These are phyloP conservation scores for Monilinia laxa DNA, from an alignment of 2,329 filamentous ascomycete species.

Conservation along the genomic window DNA sequence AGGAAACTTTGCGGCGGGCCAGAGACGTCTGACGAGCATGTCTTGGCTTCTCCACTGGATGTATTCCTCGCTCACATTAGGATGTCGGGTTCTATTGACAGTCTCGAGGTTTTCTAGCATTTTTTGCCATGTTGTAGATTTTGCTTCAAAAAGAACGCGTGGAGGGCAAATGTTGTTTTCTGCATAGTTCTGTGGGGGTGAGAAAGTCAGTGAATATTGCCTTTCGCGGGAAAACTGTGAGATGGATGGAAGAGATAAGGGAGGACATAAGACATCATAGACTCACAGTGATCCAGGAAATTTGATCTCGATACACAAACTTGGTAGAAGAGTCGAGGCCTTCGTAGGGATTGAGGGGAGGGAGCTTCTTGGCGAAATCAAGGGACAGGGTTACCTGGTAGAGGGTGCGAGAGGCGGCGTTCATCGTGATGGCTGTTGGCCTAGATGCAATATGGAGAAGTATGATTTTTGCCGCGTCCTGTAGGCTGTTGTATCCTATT, in stretches of 20 bases:
- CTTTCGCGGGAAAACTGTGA: neutral
- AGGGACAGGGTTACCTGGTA: neutral
- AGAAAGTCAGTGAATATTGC: neutral
- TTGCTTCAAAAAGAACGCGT: neutral
- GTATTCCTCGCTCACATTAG: neutral
- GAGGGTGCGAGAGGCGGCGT: neutral
- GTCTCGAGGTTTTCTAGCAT: neutral
- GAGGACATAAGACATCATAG: neutral
- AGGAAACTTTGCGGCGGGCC: neutral
- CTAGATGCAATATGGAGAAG: too few species aligned
- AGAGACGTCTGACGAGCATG: constrained; percentile 16
- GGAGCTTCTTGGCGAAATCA: neutral
- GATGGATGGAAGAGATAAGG: neutral
- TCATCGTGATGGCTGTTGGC: neutral
- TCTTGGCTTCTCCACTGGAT: constrained; percentile 12
- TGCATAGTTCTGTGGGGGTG: neutral
- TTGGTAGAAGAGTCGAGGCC: neutral
- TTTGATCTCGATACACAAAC: neutral
- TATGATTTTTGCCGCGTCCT: too few species aligned
- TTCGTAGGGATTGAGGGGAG: neutral
- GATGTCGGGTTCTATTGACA: neutral
- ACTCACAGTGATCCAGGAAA: neutral
- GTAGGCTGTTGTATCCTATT: too few species aligned
- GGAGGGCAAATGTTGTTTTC: neutral
- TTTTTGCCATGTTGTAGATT: neutral